Evolutionary conservation across 352 stramenopile species (phyloP).

Genomic region (Globisporangium cylindrosporum): DNA sequence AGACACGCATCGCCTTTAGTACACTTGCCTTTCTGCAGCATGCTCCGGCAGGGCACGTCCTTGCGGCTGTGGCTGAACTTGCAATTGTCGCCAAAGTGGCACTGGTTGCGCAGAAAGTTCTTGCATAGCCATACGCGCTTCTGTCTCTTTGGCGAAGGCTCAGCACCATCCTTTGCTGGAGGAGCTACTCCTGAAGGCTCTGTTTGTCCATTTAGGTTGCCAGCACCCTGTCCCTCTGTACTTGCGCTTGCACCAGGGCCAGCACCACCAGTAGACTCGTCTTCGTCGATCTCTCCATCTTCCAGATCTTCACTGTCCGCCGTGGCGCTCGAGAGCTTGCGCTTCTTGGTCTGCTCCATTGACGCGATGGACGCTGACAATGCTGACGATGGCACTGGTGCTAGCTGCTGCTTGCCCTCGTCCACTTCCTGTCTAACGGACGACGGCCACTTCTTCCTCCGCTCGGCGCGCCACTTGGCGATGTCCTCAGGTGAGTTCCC

Average conservation of each 20-base stretch:
- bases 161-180: conserved; percentile 8
- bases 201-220: conserved; percentile 11
- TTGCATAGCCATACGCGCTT: conserved; percentile 53
- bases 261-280: conserved; percentile 9
- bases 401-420: conserved; percentile 5
- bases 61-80: conserved; percentile 70
- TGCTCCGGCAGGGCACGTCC: conserved; percentile 51
- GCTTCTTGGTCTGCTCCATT: conserved; percentile 28
- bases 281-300: conserved; percentile 54
- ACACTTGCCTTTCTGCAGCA: conserved; percentile 58
- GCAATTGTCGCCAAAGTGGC: conserved; percentile 55
- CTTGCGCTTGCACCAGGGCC: neutral
- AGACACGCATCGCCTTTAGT: conserved; percentile 49
- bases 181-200: conserved; percentile 11
- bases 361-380: neutral
- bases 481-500: conserved; percentile 82
- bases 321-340: conserved; percentile 42
- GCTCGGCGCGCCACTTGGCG: conserved; percentile 71
- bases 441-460: conserved; percentile 61
- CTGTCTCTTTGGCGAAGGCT: conserved; percentile 38
- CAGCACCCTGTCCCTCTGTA: conserved; percentile 17
- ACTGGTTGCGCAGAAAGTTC: conserved; percentile 66
- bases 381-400: conserved; percentile 2
- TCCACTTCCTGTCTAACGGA: conserved; percentile 6
- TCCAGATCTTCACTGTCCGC: conserved; percentile 37